These are phyloP conservation scores for Metarhizium sp. DNA, from an alignment of 2,329 filamentous ascomycete species.

Conservation along the genomic window DNA sequence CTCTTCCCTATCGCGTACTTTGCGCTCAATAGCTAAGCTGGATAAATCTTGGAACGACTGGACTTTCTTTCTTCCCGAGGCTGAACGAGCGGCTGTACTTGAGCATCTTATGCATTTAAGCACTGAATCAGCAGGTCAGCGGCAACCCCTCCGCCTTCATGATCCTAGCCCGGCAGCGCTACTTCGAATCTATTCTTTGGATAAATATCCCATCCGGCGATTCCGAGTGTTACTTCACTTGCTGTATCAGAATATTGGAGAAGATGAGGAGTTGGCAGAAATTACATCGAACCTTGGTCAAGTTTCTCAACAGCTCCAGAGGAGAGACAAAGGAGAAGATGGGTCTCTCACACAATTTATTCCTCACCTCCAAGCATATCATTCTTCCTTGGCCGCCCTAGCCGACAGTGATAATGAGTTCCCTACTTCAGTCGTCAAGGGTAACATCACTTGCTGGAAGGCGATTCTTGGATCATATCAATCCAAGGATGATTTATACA, in stretches of 20 bases:
- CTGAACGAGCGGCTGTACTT: constrained; percentile 46
- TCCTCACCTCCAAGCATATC: constrained; percentile 37
- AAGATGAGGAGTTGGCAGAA: constrained; percentile 26
- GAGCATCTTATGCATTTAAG: constrained; percentile 50
- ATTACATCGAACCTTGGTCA: constrained; percentile 31
- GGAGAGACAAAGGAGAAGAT: constrained; percentile 35
- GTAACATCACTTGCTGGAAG: constrained; percentile 35
- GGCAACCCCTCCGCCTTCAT: constrained; percentile 28
- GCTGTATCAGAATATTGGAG: constrained; percentile 38
- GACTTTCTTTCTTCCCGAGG: constrained; percentile 40
- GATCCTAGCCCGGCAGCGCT: constrained; percentile 37
- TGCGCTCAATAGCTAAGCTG: constrained; percentile 51
- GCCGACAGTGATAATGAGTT: constrained; percentile 23
- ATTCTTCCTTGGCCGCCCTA: constrained; percentile 35
- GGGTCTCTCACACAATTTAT: constrained; percentile 32
- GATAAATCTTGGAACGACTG: constrained; percentile 47
- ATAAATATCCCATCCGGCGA: constrained; percentile 42
- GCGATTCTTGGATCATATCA: constrained; percentile 28
- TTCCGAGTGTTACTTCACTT: constrained; percentile 42
- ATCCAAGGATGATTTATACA: constrained; percentile 30
- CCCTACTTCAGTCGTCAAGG: constrained; percentile 21
- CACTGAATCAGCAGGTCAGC: constrained; percentile 23
- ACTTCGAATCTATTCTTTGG: constrained; percentile 38
- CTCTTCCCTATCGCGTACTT: constrained; percentile 45
- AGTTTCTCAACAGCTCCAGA: constrained; percentile 24